Evolutionary conservation across 2,329 filamentous ascomycete species (phyloP), one percentile per base, ranked within the genome.

Genomic region (Monosporascus sp.): DNA sequence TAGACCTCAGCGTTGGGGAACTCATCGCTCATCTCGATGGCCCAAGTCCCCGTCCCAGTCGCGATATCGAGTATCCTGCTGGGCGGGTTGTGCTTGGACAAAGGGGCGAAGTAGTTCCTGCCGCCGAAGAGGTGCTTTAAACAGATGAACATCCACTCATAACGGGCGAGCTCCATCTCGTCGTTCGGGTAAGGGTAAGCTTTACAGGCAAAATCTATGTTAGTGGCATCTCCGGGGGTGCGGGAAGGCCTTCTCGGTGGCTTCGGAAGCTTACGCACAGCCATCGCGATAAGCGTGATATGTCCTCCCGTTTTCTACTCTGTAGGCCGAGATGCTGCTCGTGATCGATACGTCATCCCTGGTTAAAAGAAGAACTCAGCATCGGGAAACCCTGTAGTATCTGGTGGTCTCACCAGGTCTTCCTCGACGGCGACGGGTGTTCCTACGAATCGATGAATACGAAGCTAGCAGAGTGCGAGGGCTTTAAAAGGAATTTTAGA

Each of bases 21-120:
- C 48, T 73, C 63, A 59, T 84, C 80, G 60, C 82, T 83, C 72
- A 89, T 80, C 61, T 87, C 81, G 53, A 89, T 83, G 14, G 84
- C 82, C 84, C 84, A 87, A 56, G 82, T 78, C 1, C 75, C 75
- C 2, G 70, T 71, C 4, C 75, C 75, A 0, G 75, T 78, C 15
- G 69, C 75, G 31, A 78, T 65, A 52, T 78, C 75, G 37, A 64
- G 57, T 22, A 65, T 55, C n/a, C 64, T 62, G 17, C 61, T 59
- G 2, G 74, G 74, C 4, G 71, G 70, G 3, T 62, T 59, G 2
- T 63, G 61, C 25, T 61, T 57, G 14, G 67, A 67, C n/a, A 73
- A 66, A 0, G 75, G 75, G 1, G 75, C 71, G 56, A 77, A 74
- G 61, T 67, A 75, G 6, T 76, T 68, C 25, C 60, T 69, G n/a